phyloP scores from a whole-genome alignment of 306 rosid species.

The Vigna radiata region DNA sequence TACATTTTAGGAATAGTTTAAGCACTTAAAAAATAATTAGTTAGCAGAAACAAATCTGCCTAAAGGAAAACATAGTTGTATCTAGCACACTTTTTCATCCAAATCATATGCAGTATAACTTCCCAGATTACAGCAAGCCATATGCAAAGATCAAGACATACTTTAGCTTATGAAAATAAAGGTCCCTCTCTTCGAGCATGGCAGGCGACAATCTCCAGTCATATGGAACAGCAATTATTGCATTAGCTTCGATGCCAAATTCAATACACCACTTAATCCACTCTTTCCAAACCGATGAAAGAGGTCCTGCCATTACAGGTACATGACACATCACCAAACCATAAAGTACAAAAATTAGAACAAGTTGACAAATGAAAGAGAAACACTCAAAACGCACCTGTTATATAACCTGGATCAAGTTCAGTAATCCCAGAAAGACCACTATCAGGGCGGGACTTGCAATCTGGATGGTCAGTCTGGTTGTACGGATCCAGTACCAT shows the following conservation, averaged over 20 bases:
- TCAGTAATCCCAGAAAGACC: constrained; percentile 99
- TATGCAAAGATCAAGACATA: constrained; percentile 53
- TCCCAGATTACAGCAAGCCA: constrained; percentile 24
- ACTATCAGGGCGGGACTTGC: constrained; percentile 95
- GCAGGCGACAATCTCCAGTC: constrained; percentile 97
- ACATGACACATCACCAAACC: background rate
- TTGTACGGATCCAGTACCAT: constrained; percentile 88
- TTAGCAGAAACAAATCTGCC: constrained; percentile 18
- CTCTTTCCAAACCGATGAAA: constrained; percentile 96
- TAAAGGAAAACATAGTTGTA: background rate
- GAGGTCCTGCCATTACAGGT: constrained; percentile 71
- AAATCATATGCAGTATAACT: constrained; percentile 22
- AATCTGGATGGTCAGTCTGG: constrained; percentile 94
- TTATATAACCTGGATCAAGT: constrained; percentile 98
- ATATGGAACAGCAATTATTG: constrained; percentile 95
- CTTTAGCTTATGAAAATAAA: constrained; percentile 97
- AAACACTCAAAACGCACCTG: constrained; percentile 55
- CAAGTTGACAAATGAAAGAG: background rate
- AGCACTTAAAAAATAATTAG: constrained; percentile 18
- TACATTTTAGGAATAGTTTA: constrained; percentile 22
- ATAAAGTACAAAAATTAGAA: constrained; percentile 13
- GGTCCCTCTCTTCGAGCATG: constrained; percentile 94
- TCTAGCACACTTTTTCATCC: constrained; percentile 19
- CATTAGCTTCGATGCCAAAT: constrained; percentile 96
- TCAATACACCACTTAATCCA: constrained; percentile 99